Conservation (phyloP, 2,329 filamentous ascomycete species). For the Anthostomella pinea region DNA sequence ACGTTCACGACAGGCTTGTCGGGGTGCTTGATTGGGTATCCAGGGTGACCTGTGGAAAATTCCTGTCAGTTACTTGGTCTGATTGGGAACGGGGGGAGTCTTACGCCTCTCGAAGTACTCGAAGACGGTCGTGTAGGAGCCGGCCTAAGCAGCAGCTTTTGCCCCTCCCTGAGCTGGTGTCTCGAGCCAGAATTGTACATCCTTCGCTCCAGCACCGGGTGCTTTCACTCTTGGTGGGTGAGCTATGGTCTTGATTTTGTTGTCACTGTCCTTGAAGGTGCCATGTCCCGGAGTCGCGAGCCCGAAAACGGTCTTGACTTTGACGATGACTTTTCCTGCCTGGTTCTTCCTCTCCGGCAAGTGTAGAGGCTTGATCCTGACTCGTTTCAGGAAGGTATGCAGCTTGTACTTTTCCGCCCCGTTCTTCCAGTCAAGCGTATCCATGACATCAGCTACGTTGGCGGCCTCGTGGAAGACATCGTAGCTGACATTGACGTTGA, state of each 20-base stretch:
- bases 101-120: constrained; percentile 12
- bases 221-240: constrained; percentile 25
- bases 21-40: not conserved
- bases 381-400: constrained; percentile 36
- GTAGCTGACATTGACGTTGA: constrained; percentile 37
- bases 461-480: constrained; percentile 32
- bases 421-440: constrained; percentile 17
- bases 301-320: constrained; percentile 36
- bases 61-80: no score
- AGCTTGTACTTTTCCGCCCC: constrained; percentile 21
- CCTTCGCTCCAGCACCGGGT: constrained; percentile 45
- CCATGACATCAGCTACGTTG: no score
- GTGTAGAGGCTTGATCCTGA: constrained; percentile 39
- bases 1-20: constrained; percentile 56
- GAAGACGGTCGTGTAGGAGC: constrained; percentile 10
- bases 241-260: constrained; percentile 30
- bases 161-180: constrained; percentile 26
- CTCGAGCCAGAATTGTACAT: constrained; percentile 54
- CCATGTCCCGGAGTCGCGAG: no score
- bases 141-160: constrained; percentile 1
- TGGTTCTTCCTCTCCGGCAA: constrained; percentile 33
- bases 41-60: no score
- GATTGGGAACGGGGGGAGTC: no score
- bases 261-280: no score
- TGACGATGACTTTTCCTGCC: constrained; percentile 30